These are phyloP conservation scores for Agrocybe pediades DNA, from an alignment of 768 basidiomycete species.

Conservation along the genomic window DNA sequence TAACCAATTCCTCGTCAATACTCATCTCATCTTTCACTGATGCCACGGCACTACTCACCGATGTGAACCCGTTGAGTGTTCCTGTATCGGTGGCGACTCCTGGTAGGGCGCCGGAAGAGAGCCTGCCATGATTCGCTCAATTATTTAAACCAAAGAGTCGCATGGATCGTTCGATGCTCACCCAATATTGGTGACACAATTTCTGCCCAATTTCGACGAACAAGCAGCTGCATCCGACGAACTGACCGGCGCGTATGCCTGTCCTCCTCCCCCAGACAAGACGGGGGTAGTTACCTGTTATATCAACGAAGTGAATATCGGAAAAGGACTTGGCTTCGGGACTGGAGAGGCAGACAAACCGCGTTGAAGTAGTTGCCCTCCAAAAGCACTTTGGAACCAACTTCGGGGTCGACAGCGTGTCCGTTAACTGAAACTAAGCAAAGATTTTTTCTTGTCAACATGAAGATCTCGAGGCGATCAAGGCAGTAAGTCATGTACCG, in stretches of 20 bases:
- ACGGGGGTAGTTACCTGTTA: conserved; percentile 15
- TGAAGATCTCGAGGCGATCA: background rate
- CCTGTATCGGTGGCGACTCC: conserved; percentile 20
- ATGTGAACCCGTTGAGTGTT: conserved; percentile 24
- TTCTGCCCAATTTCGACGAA: conserved; percentile 18
- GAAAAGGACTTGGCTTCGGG: background rate
- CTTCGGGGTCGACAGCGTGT: conserved; percentile 23
- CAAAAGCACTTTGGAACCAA: conserved; percentile 23
- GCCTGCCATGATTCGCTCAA: background rate
- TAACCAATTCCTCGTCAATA: background rate
- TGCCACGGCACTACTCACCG: conserved; percentile 9
- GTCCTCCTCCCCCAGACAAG: conserved; percentile 16
- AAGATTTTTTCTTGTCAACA: background rate
- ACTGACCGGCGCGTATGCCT: conserved; percentile 22
- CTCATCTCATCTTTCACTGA: background rate
- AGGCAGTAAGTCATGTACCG: background rate
- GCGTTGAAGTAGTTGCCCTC: conserved; percentile 30
- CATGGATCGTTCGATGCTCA: background rate
- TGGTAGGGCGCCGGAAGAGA: conserved; percentile 21
- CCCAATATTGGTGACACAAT: conserved; percentile 20
- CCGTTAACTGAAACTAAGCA: conserved; percentile 18
- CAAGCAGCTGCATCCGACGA: conserved; percentile 16
- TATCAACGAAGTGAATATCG: background rate
- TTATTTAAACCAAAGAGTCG: background rate
- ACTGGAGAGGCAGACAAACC: background rate